These are phyloP conservation scores for Fusarium xyrophilum DNA, from an alignment of 2,329 filamentous ascomycete genomes.

Conservation along the genomic window DNA sequence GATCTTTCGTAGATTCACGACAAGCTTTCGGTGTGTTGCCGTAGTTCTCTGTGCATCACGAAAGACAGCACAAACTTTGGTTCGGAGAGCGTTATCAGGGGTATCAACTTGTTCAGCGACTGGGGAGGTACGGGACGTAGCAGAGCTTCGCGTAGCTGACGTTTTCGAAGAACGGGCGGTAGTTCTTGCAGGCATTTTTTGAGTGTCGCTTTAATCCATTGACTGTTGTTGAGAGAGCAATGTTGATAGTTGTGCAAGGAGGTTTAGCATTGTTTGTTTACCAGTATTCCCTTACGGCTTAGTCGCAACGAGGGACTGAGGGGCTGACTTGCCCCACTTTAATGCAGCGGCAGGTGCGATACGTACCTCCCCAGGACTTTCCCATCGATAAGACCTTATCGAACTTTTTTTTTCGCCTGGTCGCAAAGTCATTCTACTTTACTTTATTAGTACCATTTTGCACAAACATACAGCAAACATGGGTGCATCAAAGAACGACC, in stretches of 20 bases:
- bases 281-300: constrained; percentile 45
- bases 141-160: constrained; percentile 55
- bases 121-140: constrained; percentile 56
- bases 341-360: not conserved
- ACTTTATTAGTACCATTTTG: not conserved
- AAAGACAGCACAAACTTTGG: constrained; percentile 75
- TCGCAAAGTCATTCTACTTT: too few relatives aligned
- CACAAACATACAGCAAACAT: constrained; percentile 32
- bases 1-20: constrained; percentile 85
- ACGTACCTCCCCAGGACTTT: not conserved
- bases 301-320: constrained; percentile 25
- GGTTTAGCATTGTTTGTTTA: constrained; percentile 39
- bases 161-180: constrained; percentile 56
- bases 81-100: constrained; percentile 72
- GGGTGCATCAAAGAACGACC: constrained; percentile 43
- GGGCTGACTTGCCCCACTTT: not conserved
- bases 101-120: constrained; percentile 80
- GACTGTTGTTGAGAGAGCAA: not conserved
- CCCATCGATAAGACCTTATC: constrained; percentile 23
- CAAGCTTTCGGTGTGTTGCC: constrained; percentile 87
- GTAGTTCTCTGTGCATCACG: constrained; percentile 87
- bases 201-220: constrained; percentile 9
- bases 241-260: constrained; percentile 8
- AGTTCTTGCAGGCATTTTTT: constrained; percentile 58
- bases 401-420: constrained; percentile 21